phyloP scores from a whole-genome alignment of 1,284 basidiomycete genomes.

The Volvariella volvacea region DNA sequence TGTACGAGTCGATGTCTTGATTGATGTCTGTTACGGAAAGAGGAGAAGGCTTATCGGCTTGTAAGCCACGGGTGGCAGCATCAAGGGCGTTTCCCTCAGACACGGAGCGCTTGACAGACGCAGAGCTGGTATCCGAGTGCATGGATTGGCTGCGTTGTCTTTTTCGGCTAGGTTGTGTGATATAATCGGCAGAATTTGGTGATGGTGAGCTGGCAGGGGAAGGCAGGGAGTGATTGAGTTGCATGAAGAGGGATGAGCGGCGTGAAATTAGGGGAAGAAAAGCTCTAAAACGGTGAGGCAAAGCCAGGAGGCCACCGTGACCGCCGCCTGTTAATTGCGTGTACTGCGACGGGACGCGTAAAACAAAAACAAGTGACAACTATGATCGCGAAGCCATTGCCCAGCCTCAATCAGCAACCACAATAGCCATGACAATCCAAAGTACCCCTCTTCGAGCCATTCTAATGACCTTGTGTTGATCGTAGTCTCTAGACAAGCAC shows the following conservation, averaged over 20 bases:
- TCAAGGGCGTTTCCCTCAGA: conserved; percentile 50
- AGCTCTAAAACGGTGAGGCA: not conserved
- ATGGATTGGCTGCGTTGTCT: conserved; percentile 42
- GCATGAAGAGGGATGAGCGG: conserved; percentile 2
- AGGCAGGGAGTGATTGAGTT: conserved; percentile 20
- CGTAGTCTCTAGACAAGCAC: conserved; percentile 51
- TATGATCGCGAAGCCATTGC: conserved; percentile 3
- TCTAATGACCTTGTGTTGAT: not conserved
- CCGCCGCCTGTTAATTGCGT: too few species aligned
- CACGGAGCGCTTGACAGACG: conserved; percentile 65
- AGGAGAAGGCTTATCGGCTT: conserved; percentile 36
- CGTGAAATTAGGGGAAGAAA: not conserved
- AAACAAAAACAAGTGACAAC: conserved; percentile 1
- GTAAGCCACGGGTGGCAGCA: conserved; percentile 29
- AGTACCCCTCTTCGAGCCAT: conserved; percentile 14
- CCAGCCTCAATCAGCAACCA: conserved; percentile 7
- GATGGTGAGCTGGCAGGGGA: conserved; percentile 24
- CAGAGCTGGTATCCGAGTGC: conserved; percentile 47
- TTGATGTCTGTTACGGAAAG: conserved; percentile 31
- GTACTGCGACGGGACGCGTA: conserved; percentile 4
- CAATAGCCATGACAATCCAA: conserved; percentile 27
- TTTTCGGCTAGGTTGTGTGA: conserved; percentile 33
- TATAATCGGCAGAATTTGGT: conserved; percentile 18
- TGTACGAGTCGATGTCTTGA: conserved; percentile 63
- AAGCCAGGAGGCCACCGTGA: not conserved